Percentiles rank a stretch among this genome's conserved stretches.
phyloP scores from a whole-genome alignment of 225 moss, liverwort and hornwort genomes.

The Straminergon stramineum region DNA sequence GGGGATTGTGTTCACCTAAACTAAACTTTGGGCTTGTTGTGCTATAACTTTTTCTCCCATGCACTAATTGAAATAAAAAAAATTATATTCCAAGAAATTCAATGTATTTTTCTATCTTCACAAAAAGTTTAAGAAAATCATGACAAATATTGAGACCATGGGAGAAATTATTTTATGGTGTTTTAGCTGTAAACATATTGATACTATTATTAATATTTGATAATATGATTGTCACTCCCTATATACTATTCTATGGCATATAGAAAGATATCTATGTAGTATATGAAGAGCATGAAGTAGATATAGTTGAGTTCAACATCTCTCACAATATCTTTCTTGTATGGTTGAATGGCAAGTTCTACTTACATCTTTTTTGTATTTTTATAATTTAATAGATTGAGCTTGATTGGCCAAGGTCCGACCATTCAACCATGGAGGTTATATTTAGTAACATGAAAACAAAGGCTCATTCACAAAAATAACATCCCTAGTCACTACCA shows the following conservation, averaged over 20 bases:
- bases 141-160: background rate
- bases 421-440: rapidly evolving
- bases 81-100: background rate
- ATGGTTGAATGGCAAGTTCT: background rate
- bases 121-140: background rate
- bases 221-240: too few relatives aligned
- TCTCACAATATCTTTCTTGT: background rate
- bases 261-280: background rate
- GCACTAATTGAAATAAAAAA: background rate
- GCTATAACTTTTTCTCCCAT: background rate
- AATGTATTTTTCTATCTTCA: background rate
- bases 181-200: too few relatives aligned
- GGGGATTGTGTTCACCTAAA: too few relatives aligned
- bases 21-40: background rate
- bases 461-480: background rate
- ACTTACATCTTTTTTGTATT: background rate
- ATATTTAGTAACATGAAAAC: background rate
- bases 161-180: too few relatives aligned
- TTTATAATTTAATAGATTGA: background rate
- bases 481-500: rapidly evolving
- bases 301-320: background rate
- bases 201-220: too few relatives aligned
- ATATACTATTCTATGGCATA: background rate
- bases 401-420: rapidly evolving
- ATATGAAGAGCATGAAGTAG: background rate